These are phyloP conservation scores for Hylodesmum podocarpum DNA, from an alignment of 306 rosid species.

Conservation along the genomic window DNA sequence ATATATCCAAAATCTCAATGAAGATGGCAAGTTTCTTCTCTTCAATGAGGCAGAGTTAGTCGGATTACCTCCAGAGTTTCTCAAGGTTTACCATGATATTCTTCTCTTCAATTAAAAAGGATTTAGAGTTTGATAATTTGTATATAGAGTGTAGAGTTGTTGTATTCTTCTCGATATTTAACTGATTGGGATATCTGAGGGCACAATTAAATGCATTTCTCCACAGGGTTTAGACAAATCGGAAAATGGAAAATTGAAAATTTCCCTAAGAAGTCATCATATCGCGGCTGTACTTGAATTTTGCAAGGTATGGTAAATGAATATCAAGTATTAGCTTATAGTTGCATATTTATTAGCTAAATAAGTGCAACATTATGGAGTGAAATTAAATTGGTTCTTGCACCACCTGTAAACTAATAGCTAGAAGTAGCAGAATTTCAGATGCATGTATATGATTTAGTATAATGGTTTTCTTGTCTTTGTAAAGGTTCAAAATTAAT, in stretches of 20 bases:
- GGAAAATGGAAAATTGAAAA: constrained; percentile 76
- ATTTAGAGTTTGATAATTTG: not conserved
- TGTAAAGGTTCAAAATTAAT: not conserved
- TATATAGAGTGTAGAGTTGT: not conserved
- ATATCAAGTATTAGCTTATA: not conserved
- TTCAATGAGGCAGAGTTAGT: constrained; percentile 67
- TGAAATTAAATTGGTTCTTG: constrained; percentile 9
- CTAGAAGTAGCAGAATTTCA: constrained; percentile 1
- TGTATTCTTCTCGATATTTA: not conserved
- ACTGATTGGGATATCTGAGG: not conserved
- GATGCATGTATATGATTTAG: not conserved
- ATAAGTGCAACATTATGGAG: constrained; percentile 11
- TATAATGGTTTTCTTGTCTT: not conserved
- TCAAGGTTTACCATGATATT: constrained; percentile 58
- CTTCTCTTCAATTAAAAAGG: not conserved
- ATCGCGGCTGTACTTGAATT: constrained; percentile 77
- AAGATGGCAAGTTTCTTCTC: constrained; percentile 59
- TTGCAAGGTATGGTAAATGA: constrained; percentile 68
- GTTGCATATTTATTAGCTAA: constrained; percentile 6
- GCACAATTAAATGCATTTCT: constrained; percentile 17
- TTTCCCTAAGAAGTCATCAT: constrained; percentile 69
- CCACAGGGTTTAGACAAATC: constrained; percentile 69
- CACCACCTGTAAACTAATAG: not conserved
- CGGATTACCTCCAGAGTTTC: constrained; percentile 79
- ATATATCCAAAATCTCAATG: constrained; percentile 76